These are phyloP conservation scores for Exophiala viscosa DNA, from an alignment of 2,329 filamentous ascomycete species.

Conservation along the genomic window DNA sequence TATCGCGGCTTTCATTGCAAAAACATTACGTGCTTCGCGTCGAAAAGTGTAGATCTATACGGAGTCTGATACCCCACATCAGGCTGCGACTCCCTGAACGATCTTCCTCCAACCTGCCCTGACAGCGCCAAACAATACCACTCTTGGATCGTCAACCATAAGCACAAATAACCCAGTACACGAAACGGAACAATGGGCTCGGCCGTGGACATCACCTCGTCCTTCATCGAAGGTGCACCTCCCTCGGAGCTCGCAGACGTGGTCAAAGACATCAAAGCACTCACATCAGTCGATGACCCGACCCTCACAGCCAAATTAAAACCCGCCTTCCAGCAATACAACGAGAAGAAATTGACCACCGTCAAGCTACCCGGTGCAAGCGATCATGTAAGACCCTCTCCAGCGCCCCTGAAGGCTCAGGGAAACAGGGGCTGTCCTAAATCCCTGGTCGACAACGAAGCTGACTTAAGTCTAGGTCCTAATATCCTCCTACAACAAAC, in stretches of 20 bases:
- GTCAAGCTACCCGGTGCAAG: constrained; percentile 85
- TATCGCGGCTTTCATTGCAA: no score
- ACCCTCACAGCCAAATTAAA: constrained; percentile 67
- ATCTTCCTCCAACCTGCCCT: background rate
- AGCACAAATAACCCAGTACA: background rate
- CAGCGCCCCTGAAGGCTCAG: no score
- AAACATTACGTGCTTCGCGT: no score
- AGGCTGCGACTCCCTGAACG: constrained; percentile 1
- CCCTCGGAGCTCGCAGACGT: constrained; percentile 95
- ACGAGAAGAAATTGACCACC: constrained; percentile 87
- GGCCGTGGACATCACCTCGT: constrained; percentile 63
- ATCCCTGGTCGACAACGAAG: no score
- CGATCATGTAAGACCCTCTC: constrained; percentile 60
- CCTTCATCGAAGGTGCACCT: constrained; percentile 90
- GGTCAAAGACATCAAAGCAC: constrained; percentile 77
- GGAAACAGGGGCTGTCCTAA: no score
- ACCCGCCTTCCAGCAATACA: constrained; percentile 89
- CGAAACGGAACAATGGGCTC: constrained; percentile 38
- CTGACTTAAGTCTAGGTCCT: constrained; percentile 53
- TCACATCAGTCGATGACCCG: constrained; percentile 65
- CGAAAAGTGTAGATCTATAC: background rate
- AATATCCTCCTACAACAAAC: constrained; percentile 78
- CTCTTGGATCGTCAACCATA: background rate
- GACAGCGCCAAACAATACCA: background rate
- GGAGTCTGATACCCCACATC: background rate